Evolutionary conservation across 2,329 filamentous ascomycete genomes (phyloP).

Genomic region (Chaetothyriales sp.): DNA sequence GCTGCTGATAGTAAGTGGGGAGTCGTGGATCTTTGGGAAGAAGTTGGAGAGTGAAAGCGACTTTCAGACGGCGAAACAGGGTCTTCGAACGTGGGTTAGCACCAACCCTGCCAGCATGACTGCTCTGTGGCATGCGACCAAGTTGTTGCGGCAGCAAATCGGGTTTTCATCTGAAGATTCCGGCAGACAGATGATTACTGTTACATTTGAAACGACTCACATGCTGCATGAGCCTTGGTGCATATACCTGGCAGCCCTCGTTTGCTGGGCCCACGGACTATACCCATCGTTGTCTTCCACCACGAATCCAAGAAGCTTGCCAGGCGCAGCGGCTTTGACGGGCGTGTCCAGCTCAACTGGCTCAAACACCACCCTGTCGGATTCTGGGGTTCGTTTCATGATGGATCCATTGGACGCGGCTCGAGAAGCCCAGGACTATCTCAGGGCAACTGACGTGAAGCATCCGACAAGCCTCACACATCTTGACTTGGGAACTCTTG

Average conservation of each 20-base stretch:
- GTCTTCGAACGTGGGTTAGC: constrained; percentile 20
- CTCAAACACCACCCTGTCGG: constrained; percentile 7
- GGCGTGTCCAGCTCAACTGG: constrained; percentile 8
- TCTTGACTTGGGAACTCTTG: constrained; percentile 13
- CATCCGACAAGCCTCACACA: constrained; percentile 6
- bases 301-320: constrained; percentile 2
- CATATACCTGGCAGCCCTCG: constrained; percentile 21
- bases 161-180: constrained; percentile 5
- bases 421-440: constrained; percentile 10
- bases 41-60: constrained; percentile 22
- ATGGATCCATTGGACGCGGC: constrained; percentile 10
- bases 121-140: constrained; percentile 22
- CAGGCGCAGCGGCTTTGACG: constrained; percentile 6
- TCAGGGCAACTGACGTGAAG: constrained; percentile 9
- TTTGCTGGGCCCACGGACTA: constrained; percentile 23
- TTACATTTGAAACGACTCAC: constrained; percentile 10
- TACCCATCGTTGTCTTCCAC: constrained; percentile 9
- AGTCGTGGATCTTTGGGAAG: constrained; percentile 24
- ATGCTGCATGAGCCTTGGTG: constrained; percentile 24
- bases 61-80: constrained; percentile 20
- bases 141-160: constrained; percentile 13
- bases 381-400: constrained; percentile 9
- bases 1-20: constrained; percentile 22
- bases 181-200: constrained; percentile 4
- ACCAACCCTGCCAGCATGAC: constrained; percentile 17